These are phyloP conservation scores for Hypoxylon sp. DNA, from an alignment of 2,329 filamentous ascomycete genomes.

Conservation along the genomic window DNA sequence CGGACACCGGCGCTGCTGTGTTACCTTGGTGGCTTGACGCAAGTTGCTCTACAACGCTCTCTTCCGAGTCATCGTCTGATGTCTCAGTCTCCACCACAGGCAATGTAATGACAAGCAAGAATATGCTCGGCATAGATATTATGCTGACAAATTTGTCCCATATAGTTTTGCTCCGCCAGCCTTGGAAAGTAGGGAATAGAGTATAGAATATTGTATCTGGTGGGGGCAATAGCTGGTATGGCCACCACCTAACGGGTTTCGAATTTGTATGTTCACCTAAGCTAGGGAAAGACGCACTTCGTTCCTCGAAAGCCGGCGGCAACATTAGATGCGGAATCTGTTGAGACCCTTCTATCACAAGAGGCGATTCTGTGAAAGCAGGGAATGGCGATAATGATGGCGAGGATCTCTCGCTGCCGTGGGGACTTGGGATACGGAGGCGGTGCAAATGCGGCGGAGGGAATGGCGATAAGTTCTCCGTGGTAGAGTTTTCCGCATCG, in stretches of 20 bases:
- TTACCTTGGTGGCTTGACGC: constrained; percentile 51
- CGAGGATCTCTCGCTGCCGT: constrained; percentile 63
- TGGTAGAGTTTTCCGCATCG: constrained; percentile 37
- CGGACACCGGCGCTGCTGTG: constrained; percentile 55
- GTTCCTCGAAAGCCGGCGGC: constrained; percentile 65
- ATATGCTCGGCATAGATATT: constrained; percentile 89
- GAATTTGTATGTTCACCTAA: constrained; percentile 59
- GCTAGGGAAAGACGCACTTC: constrained; percentile 60
- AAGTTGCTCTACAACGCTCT: constrained; percentile 53
- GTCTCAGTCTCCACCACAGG: constrained; percentile 86
- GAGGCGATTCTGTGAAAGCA: constrained; percentile 72
- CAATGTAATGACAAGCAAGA: constrained; percentile 89
- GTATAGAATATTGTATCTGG: constrained; percentile 79
- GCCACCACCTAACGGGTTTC: constrained; percentile 81
- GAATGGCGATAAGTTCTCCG: constrained; percentile 34
- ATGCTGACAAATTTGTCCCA: constrained; percentile 87
- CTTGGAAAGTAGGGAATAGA: constrained; percentile 88
- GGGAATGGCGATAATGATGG: constrained; percentile 76
- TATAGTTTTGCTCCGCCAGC: constrained; percentile 85
- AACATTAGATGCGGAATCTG: constrained; percentile 70
- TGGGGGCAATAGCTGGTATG: constrained; percentile 78
- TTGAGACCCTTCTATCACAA: constrained; percentile 59
- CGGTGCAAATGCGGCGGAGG: constrained; percentile 53
- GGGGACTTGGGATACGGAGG: constrained; percentile 65
- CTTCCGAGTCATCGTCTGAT: constrained; percentile 64